Evolutionary conservation across 176 grass and related monocot species (phyloP), one percentile per base, ranked within the genome.

Genomic region (Musa itinerans): DNA sequence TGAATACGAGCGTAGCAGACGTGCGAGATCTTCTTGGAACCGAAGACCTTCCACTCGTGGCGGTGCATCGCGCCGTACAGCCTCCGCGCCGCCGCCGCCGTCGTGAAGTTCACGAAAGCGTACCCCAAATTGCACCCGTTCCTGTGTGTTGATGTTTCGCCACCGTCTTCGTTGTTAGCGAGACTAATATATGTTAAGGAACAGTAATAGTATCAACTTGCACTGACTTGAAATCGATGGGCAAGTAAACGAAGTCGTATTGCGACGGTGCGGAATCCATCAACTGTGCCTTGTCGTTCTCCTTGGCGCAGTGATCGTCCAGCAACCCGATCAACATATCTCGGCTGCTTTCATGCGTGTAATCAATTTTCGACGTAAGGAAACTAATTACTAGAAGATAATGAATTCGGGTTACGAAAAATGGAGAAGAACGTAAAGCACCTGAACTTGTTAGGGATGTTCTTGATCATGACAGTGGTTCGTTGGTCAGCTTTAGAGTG

Each of bases 71-170:
- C 6, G 1, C 4, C 13, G 48, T 81, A 80, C 43, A 90, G 77
- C 55, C 49, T 12, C 29, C 2, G 26, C 6, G 84, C 84, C 0
- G 86, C 92, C 22, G 50, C 59, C 0, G 80, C 2, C 52, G 84
- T 83, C 15, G 92, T 96, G 71, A 96, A 83, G 83, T 96, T 96
- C 10, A 92, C 78, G 73, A 96, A 96, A 2, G 86, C 92, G 69
- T 91, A 96, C 0, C 92, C 92, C 62, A 61, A 65, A 58, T 89
- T 96, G 74, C 74, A 64, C 23, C 16, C 11, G 10, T 27, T 10
- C 77, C 85, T 65, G 66, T 48, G 21, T 72, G n/a, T 52, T 79
- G 74, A 52, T 23, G 11, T 59, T 16, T 82, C 82, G 24, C 56
- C 57, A 57, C 66, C 66, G 51, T 65, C 34, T n/a, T 13, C 10